phyloP scores from a whole-genome alignment of 2,329 filamentous ascomycete genomes.

The Falciphora oryzae region DNA sequence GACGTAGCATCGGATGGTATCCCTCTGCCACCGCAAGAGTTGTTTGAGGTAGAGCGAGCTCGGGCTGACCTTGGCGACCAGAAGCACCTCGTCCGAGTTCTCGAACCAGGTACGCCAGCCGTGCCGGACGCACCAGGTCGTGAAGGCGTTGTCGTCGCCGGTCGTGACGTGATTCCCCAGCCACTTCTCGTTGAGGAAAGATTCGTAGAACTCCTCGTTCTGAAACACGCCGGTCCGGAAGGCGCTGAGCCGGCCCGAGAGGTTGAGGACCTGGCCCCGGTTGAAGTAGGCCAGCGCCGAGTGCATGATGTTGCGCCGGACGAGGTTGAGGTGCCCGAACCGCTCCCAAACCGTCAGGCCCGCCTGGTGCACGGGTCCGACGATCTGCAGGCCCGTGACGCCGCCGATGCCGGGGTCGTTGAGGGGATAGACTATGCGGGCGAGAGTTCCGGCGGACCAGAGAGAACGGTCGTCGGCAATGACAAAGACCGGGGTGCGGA shows the following conservation, averaged over 20 bases:
- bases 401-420: neutral
- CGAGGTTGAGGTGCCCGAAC: constrained; percentile 3
- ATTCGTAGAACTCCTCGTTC: neutral
- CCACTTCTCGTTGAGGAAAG: constrained; percentile 1
- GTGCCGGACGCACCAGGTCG: neutral
- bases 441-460: neutral
- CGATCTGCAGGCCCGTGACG: neutral
- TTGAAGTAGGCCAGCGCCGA: constrained; percentile 5
- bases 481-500: neutral
- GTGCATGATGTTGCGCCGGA: constrained; percentile 3
- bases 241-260: neutral
- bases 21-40: constrained; percentile 2
- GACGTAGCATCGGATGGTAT: neutral
- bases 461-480: constrained; percentile 1
- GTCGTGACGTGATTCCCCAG: neutral
- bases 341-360: neutral
- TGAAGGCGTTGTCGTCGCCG: constrained; percentile 3
- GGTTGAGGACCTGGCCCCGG: neutral
- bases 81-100: constrained; percentile 2
- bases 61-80: neutral
- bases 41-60: neutral
- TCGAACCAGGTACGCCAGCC: constrained; percentile 4
- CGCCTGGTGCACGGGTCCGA: neutral
- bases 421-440: neutral
- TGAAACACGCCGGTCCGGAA: neutral